Evolutionary conservation across 1,284 basidiomycete species (phyloP), one percentile per base, ranked within the genome.

Genomic region (Bjerkandera adusta): DNA sequence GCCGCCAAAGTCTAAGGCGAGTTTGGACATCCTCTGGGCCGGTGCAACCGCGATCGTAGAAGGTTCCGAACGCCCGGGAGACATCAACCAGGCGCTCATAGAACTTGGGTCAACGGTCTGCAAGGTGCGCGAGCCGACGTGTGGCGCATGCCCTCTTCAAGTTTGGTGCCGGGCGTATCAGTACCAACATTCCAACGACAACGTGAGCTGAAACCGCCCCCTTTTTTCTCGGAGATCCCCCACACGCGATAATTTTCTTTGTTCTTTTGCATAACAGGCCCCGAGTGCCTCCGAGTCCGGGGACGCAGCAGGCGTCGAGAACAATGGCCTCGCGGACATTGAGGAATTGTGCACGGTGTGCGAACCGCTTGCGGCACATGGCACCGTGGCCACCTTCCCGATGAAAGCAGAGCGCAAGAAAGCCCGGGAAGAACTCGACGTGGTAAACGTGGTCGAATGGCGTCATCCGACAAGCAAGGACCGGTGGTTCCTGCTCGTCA

Each of bases 31-130:
- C 47, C 71, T 97, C n/a, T 97, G 93, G 93, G 66, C 72, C 4
- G 81, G 79, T 3, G 93, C 93, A 1, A 72, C 72, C 26, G 73
- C 71, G 2, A 77, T 97, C 59, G 89, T 97, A 10, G 58, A 73
- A 15, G 60, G 63, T 8, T 64, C 69, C n/a, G 68, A 70, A 30
- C 63, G 74, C 57, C 71, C 91, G 0, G 91, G 92, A 10, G 89
- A 94, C 63, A 77, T 92, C 57, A 95, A 96, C 63, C 92, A 96
- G 68, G 90, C 85, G 15, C 73, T 92, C 30, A 92, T 91, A 53
- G 89, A 92, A 58, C 79, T 97, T 3, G 93, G 93, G 34, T 89
- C 89, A 59, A 95, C 92, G 1, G 77, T 97, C 2, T 97, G 94
- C 69, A 92, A 86, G 64, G 86, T 90, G 24, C 81, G 81, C 47